These are phyloP conservation scores for Ilyonectria mors-panacis DNA, from an alignment of 2,329 filamentous ascomycete species.

Conservation along the genomic window DNA sequence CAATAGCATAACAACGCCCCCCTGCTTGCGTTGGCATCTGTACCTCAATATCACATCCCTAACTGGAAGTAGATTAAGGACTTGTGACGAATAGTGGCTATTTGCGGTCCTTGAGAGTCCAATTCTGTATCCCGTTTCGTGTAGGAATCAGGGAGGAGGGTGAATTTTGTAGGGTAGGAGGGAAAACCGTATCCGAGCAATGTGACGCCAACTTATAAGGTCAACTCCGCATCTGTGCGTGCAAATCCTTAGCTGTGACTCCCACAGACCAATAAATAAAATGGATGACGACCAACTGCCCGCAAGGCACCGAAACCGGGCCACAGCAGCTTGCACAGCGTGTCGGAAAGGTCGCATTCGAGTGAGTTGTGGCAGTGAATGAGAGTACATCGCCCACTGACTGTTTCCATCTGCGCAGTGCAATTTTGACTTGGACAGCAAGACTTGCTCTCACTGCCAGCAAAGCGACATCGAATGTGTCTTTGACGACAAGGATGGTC, in stretches of 20 bases:
- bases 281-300: neutral
- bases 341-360: constrained; percentile 2
- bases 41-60: too few species aligned
- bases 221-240: neutral
- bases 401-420: neutral
- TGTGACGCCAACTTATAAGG: neutral
- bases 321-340: neutral
- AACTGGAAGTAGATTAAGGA: too few species aligned
- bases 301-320: neutral
- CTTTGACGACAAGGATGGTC: constrained; percentile 1
- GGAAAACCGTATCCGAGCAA: constrained; percentile 2
- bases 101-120: too few species aligned
- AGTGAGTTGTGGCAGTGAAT: neutral
- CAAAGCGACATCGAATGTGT: neutral
- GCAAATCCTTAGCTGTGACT: neutral
- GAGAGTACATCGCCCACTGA: neutral
- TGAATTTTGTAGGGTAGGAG: neutral
- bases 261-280: neutral
- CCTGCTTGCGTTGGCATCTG: too few species aligned
- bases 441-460: neutral
- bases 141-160: neutral
- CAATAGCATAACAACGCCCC: neutral
- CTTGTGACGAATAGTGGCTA: too few species aligned
- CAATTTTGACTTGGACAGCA: neutral
- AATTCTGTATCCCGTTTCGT: neutral